Evolutionary conservation across 331 rosid genomes (phyloP).

Genomic region (Pyrus hybrid): DNA sequence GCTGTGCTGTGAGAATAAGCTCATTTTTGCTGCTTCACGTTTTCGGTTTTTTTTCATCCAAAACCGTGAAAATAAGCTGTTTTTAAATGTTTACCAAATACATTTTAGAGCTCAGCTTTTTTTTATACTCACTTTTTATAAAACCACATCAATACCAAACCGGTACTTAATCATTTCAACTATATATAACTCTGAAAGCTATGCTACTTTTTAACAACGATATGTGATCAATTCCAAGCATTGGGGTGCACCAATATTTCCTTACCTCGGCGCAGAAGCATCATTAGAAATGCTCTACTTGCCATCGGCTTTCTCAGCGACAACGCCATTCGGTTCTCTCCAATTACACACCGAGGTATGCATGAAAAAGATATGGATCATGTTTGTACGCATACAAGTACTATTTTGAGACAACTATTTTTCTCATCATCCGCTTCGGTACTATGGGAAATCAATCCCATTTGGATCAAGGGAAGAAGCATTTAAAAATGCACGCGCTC

Average conservation of each 20-base stretch:
- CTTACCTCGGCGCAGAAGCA: conserved; percentile 53
- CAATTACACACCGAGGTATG: conserved; percentile 48
- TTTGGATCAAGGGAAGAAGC: conserved; percentile 60
- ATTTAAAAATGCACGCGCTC: conserved; percentile 40
- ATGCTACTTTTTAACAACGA: conserved; percentile 40
- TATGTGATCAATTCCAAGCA: conserved; percentile 32
- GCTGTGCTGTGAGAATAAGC: no score
- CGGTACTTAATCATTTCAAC: conserved; percentile 7
- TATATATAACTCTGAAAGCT: conserved; percentile 34
- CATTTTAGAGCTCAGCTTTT: no score
- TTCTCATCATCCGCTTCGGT: conserved; percentile 32
- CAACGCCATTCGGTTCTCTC: conserved; percentile 47
- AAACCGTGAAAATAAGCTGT: no score
- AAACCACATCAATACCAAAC: no score
- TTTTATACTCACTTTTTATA: no score
- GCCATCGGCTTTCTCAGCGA: conserved; percentile 38
- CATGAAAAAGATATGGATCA: not conserved
- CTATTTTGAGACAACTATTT: not conserved
- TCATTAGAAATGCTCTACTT: conserved; percentile 29
- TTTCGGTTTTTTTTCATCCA: no score
- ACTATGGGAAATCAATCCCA: conserved; percentile 65
- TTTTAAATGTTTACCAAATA: no score
- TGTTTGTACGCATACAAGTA: not conserved
- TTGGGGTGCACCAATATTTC: conserved; percentile 59
- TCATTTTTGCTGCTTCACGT: no score